Conservation (phyloP, 768 basidiomycete genomes). For the Macrolepiota fuliginosa region DNA sequence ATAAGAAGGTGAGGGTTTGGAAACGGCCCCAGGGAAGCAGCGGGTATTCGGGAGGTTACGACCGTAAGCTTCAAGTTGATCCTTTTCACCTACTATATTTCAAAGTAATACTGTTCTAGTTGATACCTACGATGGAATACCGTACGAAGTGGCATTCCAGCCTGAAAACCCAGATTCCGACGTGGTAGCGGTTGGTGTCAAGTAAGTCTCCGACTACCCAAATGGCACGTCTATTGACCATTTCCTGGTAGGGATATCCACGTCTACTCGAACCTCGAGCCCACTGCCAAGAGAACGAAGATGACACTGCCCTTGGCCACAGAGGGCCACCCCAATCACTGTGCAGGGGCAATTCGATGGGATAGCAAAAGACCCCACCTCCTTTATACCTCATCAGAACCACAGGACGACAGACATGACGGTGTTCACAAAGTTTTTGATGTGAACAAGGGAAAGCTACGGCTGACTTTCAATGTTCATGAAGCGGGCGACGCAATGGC, state of each 20-base stretch:
- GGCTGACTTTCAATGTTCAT: constrained; percentile 37
- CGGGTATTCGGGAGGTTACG: constrained; percentile 8
- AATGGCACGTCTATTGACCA: not conserved
- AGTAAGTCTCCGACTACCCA: constrained; percentile 23
- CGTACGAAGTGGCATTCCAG: constrained; percentile 45
- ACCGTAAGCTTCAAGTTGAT: constrained; percentile 9
- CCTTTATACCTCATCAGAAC: constrained; percentile 56
- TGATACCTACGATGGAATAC: constrained; percentile 23
- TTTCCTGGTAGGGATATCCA: constrained; percentile 22
- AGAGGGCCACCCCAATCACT: constrained; percentile 20
- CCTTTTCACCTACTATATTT: not conserved
- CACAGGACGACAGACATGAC: constrained; percentile 20
- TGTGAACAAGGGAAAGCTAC: constrained; percentile 18
- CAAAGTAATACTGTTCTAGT: not conserved
- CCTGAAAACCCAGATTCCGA: constrained; percentile 28
- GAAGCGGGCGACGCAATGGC: constrained; percentile 56
- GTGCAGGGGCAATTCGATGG: constrained; percentile 52
- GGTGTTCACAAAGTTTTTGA: constrained; percentile 57
- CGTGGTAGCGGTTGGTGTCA: constrained; percentile 40
- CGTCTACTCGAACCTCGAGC: constrained; percentile 22
- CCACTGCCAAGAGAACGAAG: constrained; percentile 11
- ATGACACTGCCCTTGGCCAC: constrained; percentile 14
- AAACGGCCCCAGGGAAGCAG: not conserved
- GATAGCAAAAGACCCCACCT: constrained; percentile 41
- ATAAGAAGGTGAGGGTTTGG: constrained; percentile 11